phyloP scores from a whole-genome alignment of 2,329 filamentous ascomycete genomes.

The Calonectria pseudoreteaudii region DNA sequence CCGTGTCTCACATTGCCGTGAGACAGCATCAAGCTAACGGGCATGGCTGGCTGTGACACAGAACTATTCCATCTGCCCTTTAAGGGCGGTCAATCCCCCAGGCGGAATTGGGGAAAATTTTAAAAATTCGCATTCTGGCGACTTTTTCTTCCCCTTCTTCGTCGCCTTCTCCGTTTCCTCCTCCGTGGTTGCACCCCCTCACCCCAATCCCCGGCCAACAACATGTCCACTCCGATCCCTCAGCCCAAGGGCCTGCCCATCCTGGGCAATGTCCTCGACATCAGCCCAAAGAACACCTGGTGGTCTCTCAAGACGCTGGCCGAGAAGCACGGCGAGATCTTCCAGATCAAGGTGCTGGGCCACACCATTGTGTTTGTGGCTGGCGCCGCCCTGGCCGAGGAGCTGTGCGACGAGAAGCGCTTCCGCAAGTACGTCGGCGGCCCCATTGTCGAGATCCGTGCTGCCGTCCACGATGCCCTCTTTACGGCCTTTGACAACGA shows the following conservation, averaged over 20 bases:
- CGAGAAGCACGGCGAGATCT: conserved; percentile 53
- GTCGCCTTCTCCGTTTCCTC: neutral
- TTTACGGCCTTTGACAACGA: conserved; percentile 65
- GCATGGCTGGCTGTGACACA: conserved; percentile 15
- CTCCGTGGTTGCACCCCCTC: neutral
- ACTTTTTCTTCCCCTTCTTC: neutral
- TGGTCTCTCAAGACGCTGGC: conserved; percentile 50
- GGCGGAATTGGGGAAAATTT: neutral
- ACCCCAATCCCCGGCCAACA: conserved; percentile 22
- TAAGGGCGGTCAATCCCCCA: conserved; percentile 21
- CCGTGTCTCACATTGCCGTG: conserved; percentile 19
- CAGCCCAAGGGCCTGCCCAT: conserved; percentile 50
- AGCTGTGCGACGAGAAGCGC: conserved; percentile 64
- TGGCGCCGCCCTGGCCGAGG: conserved; percentile 59
- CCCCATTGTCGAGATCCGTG: conserved; percentile 64
- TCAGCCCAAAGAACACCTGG: conserved; percentile 52
- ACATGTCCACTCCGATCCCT: conserved; percentile 50
- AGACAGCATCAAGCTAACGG: conserved; percentile 17
- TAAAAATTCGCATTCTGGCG: neutral
- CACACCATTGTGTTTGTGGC: conserved; percentile 58
- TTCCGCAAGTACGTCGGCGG: conserved; percentile 67
- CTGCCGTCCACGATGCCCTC: conserved; percentile 62
- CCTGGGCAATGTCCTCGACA: conserved; percentile 51
- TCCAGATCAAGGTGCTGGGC: conserved; percentile 51
- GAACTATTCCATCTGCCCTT: neutral